Percentiles rank a stretch among this genome's conserved stretches.
These are phyloP conservation scores for Leishmania mexicana DNA, from an alignment of 208 protist genomes.

Conservation along the genomic window DNA sequence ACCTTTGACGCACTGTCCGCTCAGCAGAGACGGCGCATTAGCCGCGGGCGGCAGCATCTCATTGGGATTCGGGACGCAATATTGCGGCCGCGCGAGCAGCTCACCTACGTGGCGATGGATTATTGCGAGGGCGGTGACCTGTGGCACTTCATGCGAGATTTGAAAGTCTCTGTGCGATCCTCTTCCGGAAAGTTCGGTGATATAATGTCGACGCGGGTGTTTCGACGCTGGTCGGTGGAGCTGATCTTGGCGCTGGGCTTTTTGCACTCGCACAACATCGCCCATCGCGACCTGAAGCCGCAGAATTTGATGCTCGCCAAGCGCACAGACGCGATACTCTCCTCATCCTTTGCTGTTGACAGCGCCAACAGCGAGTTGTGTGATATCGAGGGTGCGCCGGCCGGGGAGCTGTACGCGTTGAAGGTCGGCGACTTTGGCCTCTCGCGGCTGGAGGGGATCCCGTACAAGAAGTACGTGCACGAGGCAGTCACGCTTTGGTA, in stretches of 20 bases:
- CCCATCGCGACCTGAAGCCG: conserved; percentile 65
- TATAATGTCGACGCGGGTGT: conserved; percentile 31
- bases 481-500: conserved; percentile 96
- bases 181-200: conserved; percentile 38
- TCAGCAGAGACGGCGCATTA: conserved; percentile 13
- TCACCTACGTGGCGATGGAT: conserved; percentile 96
- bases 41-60: conserved; percentile 52
- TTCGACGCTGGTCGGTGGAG: conserved; percentile 72
- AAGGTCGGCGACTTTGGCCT: conserved; percentile 93
- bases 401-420: conserved; percentile 46
- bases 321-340: not conserved
- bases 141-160: conserved; percentile 88
- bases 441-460: conserved; percentile 80
- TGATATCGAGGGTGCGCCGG: conserved; percentile 1
- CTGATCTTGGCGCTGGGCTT: conserved; percentile 68
- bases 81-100: conserved; percentile 71
- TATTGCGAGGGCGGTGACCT: conserved; percentile 96
- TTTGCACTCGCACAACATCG: conserved; percentile 70
- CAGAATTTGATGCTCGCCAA: conserved; percentile 85
- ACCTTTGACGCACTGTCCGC: conserved; percentile 12
- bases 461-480: conserved; percentile 91
- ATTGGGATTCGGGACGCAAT: conserved; percentile 95
- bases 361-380: not conserved
- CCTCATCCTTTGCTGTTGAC: not conserved
- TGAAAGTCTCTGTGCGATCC: conserved; percentile 14